phyloP scores from a whole-genome alignment of 2,329 filamentous ascomycete genomes.

The Aspergillus tamarii region DNA sequence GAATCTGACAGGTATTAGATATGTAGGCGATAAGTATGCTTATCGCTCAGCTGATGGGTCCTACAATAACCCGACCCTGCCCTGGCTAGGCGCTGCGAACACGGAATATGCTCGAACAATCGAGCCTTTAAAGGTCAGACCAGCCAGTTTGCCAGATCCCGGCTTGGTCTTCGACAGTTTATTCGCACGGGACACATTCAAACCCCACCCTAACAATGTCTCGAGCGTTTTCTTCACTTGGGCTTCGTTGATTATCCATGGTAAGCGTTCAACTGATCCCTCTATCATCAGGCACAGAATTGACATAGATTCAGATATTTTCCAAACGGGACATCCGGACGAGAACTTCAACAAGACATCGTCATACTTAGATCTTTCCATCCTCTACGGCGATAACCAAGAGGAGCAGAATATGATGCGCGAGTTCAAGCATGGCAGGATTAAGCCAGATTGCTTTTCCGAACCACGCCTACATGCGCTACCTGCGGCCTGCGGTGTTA shows the following conservation, averaged over 20 bases:
- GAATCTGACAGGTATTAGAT: slow-evolving; percentile 29
- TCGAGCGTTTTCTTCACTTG: slow-evolving; percentile 74
- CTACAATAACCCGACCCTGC: slow-evolving; percentile 69
- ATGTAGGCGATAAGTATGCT: slow-evolving; percentile 57
- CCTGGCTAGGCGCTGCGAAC: slow-evolving; percentile 68
- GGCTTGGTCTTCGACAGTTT: slow-evolving; percentile 51
- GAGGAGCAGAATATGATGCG: slow-evolving; percentile 55
- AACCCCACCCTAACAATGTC: slow-evolving; percentile 68
- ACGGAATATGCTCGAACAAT: slow-evolving; percentile 69
- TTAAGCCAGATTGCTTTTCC: slow-evolving; percentile 74
- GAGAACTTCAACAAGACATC: slow-evolving; percentile 64
- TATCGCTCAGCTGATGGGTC: slow-evolving; percentile 73
- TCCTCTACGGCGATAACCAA: slow-evolving; percentile 67
- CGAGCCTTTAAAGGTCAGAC: slow-evolving; percentile 60
- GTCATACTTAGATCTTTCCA: slow-evolving; percentile 72
- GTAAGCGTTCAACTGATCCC: slow-evolving; percentile 38
- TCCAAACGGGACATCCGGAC: slow-evolving; percentile 67
- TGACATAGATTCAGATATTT: slow-evolving; percentile 57
- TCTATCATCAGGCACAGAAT: no score
- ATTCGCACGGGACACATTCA: slow-evolving; percentile 47
- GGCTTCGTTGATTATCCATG: slow-evolving; percentile 76
- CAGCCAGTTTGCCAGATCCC: slow-evolving; percentile 64
- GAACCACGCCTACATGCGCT: slow-evolving; percentile 71
- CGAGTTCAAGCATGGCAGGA: slow-evolving; percentile 69
- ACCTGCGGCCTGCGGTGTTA: slow-evolving; percentile 70